Evolutionary conservation across 2,329 filamentous ascomycete species (phyloP).

Genomic region (Didymella arachidicola): DNA sequence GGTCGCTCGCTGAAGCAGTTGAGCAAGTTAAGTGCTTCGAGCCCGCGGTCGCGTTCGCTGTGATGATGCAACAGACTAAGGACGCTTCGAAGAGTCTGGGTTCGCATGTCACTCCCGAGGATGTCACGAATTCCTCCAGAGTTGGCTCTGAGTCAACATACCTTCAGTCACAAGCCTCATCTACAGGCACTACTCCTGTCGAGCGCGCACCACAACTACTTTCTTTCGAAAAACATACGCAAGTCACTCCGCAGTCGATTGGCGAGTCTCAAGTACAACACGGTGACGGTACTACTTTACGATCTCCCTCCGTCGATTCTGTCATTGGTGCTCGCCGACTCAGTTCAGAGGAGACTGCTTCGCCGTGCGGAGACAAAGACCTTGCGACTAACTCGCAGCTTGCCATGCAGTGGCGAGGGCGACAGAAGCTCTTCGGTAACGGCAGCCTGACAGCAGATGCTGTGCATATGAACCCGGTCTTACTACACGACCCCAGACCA

Average conservation of each 20-base stretch:
- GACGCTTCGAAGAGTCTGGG: not conserved
- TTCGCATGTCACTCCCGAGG: not conserved
- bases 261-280: not conserved
- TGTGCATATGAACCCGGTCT: not conserved
- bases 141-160: not conserved
- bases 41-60: no score
- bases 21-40: not conserved
- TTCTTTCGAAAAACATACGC: not conserved
- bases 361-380: not conserved
- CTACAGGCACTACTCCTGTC: not conserved
- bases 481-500: not conserved
- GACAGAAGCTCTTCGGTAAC: not conserved
- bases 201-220: not conserved
- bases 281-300: not conserved
- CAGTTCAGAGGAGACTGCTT: slow-evolving; percentile 1
- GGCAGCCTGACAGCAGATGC: slow-evolving; percentile 1
- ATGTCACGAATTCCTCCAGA: not conserved
- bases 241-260: not conserved
- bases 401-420: not conserved
- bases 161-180: not conserved
- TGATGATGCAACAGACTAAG: not conserved
- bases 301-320: not conserved
- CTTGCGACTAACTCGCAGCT: not conserved
- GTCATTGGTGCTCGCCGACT: not conserved
- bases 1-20: no score